Base-by-base conservation (phyloP, 306 rosid species). In the Begonia peltatifolia region DNA sequence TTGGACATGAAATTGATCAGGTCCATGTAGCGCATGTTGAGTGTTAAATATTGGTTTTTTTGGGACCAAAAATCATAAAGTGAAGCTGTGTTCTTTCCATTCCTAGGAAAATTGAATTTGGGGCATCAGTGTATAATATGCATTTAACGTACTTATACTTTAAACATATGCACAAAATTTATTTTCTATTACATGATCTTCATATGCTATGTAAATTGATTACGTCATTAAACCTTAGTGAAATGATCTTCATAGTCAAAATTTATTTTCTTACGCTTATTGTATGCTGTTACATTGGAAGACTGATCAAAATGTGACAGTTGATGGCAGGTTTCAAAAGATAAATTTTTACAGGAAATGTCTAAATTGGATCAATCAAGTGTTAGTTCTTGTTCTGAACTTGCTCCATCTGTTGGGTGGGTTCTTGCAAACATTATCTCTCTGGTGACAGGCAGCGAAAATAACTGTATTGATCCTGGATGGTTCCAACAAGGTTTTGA, bases 221-320 rank as follows among this genome's bases (percentile, higher is more conserved):
- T 25, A 25, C 6, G 35, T 25, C 35, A 25, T 25, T 25, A 25
- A 25, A 25, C 6, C 35, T 25, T 30, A 30, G 38, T 30, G 38
- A 30, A 30, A 30, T 30, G 8, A 30, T 30, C 9, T 30, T 30
- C 8, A 30, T n/a, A n/a, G n/a, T n/a, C n/a, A n/a, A n/a, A n/a
- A 5, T 30, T 30, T 30, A 30, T 3, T 1, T 30, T 30, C 38
- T 7, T 30, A 30, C 38, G 38, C 38, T 5, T 3, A 30, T 30
- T 30, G 38, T 30, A 30, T 30, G 38, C 38, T 30, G 38, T 30
- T 30, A 60, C 78, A 71, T 71, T 73, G 68, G 79, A 78, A 88
- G 77, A 73, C 94, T 85, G 85, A 90, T 85, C 74, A 72, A 80
- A 71, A 74, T 67, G 74, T 85, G 94, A 71, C 97, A 90, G 97